Conservation (phyloP, 1,284 basidiomycete genomes). For the Irpex rosettiformis region DNA sequence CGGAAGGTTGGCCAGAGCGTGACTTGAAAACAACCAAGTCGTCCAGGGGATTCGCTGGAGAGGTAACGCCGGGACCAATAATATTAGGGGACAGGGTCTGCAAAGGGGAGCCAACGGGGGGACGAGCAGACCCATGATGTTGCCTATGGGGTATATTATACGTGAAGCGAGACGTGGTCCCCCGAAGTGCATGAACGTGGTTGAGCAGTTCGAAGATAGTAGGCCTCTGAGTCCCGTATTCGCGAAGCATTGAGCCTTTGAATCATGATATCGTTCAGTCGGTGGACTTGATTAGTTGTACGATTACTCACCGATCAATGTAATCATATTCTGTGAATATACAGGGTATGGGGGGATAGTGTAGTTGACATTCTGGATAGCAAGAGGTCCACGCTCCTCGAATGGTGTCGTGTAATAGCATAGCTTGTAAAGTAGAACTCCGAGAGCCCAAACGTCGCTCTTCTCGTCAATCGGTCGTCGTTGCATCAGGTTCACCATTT, state of each 20-base stretch:
- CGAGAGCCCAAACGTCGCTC: slow-evolving; percentile 81
- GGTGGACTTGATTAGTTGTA: slow-evolving; percentile 8
- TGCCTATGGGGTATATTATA: slow-evolving; percentile 57
- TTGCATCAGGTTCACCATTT: slow-evolving; percentile 94
- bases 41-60: slow-evolving; percentile 37
- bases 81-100: slow-evolving; percentile 28
- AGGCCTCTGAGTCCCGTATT: slow-evolving; percentile 81
- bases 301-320: slow-evolving; percentile 73
- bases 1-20: slow-evolving; percentile 21
- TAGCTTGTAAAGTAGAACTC: slow-evolving; percentile 75
- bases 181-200: slow-evolving; percentile 77
- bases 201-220: slow-evolving; percentile 77
- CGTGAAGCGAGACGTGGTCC: slow-evolving; percentile 75
- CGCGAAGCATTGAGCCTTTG: slow-evolving; percentile 82
- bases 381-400: slow-evolving; percentile 93
- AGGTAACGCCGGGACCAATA: slow-evolving; percentile 16
- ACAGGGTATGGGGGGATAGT: slow-evolving; percentile 90
- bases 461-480: slow-evolving; percentile 87
- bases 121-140: slow-evolving; percentile 36
- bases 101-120: slow-evolving; percentile 21
- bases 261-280: slow-evolving; percentile 5
- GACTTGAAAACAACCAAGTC: slow-evolving; percentile 39
- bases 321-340: slow-evolving; percentile 86
- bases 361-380: slow-evolving; percentile 96
- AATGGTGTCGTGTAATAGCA: slow-evolving; percentile 99